Evolutionary conservation across 352 stramenopile species (phyloP).

Genomic region (Globisporangium orthogonon): DNA sequence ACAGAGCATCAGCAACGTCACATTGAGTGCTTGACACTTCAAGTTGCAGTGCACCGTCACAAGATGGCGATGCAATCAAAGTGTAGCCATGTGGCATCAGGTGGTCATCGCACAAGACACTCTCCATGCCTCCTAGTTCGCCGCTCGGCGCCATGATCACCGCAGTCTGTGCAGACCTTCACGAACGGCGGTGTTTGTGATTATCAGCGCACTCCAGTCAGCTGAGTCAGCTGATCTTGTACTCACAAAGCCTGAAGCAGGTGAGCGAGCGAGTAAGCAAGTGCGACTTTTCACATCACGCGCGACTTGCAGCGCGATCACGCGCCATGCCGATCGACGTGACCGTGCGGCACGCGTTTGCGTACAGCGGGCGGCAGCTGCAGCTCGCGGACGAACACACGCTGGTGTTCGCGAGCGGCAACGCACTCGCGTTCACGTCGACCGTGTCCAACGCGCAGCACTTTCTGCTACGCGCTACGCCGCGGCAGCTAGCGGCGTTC

Average conservation of each 20-base stretch:
- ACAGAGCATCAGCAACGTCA: no score
- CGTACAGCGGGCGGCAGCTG: constrained; percentile 42
- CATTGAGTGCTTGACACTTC: no score
- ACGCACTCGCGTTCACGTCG: constrained; percentile 66
- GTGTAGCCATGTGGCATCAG: no score
- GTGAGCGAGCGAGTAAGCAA: not conserved
- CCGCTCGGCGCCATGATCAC: no score
- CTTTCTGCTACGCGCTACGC: constrained; percentile 45
- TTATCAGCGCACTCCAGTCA: no score
- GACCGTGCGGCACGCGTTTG: constrained; percentile 57
- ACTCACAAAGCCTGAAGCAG: not conserved
- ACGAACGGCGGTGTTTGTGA: no score
- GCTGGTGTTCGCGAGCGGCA: constrained; percentile 48
- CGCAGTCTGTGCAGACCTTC: no score
- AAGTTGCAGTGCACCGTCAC: no score
- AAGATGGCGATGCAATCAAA: no score
- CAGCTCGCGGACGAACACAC: constrained; percentile 70
- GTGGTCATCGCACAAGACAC: no score
- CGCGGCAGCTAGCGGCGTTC: constrained; percentile 54
- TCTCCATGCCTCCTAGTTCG: no score
- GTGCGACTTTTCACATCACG: not conserved
- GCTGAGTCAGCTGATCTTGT: no score
- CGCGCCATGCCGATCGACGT: constrained; percentile 45
- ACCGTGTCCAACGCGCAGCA: constrained; percentile 54
- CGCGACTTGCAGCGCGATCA: not conserved